These are phyloP conservation scores for Verbena officinalis DNA, from an alignment of 257 asterid genomes.

Conservation along the genomic window DNA sequence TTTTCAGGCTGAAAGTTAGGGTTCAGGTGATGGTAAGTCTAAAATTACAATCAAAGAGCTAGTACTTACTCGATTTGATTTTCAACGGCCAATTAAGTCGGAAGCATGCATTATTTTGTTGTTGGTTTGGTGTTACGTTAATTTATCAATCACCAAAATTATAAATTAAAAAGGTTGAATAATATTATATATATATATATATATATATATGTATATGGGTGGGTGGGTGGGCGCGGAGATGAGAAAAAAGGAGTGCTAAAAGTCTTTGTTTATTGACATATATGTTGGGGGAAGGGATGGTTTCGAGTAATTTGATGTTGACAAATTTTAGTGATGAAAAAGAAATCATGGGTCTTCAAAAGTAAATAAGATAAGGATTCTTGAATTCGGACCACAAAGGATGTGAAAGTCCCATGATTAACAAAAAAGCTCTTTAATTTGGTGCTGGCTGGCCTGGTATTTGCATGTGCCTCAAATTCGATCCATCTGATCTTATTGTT, in stretches of 20 bases:
- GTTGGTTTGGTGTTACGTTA: no score
- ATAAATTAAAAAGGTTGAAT: no score
- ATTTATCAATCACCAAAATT: no score
- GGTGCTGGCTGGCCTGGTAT: constrained; percentile 27
- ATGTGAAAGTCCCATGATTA: constrained; percentile 20
- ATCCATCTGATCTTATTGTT: no score
- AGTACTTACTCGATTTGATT: no score
- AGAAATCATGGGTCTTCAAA: constrained; percentile 2
- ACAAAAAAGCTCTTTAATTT: constrained; percentile 13
- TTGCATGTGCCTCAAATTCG: constrained; percentile 66
- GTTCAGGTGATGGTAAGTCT: no score
- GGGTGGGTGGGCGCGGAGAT: constrained; percentile 16
- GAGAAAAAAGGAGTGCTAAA: constrained; percentile 3
- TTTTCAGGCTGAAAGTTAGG: no score
- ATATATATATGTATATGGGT: no score
- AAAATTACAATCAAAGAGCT: no score
- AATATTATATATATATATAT: no score
- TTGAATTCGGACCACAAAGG: constrained; percentile 42
- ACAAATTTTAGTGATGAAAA: constrained; percentile 35
- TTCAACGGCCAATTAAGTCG: no score
- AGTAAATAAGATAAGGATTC: constrained; percentile 39
- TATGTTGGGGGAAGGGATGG: not conserved
- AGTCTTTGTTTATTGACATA: constrained; percentile 16
- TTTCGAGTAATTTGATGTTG: constrained; percentile 36
- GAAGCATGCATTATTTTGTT: no score